phyloP scores from a whole-genome alignment of 768 basidiomycete species.

The Rickenella mellea region DNA sequence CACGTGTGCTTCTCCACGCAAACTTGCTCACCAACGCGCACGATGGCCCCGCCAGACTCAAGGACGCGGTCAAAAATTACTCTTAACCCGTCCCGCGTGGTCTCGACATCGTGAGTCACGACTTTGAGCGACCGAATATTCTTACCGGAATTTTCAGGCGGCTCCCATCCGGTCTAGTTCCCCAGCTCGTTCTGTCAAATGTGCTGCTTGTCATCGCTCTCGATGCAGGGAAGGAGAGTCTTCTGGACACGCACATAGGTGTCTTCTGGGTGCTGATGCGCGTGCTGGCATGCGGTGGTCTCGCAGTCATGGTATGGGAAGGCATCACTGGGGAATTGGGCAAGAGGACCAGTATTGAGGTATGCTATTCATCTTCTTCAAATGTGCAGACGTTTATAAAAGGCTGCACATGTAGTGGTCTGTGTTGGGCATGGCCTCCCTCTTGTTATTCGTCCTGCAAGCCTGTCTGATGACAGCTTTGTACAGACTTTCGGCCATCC shows the following conservation, averaged over 20 bases:
- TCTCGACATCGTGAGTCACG: conserved; percentile 13
- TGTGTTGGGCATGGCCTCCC: conserved; percentile 55
- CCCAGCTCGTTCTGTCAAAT: conserved; percentile 52
- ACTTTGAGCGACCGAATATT: conserved; percentile 6
- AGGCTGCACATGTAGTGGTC: conserved; percentile 46
- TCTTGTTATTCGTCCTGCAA: conserved; percentile 61
- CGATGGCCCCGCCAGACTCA: conserved; percentile 22
- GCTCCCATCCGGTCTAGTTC: conserved; percentile 42
- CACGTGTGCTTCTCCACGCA: no score
- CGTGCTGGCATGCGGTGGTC: conserved; percentile 61
- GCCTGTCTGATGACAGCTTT: conserved; percentile 59
- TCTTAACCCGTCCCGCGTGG: conserved; percentile 14
- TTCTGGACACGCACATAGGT: conserved; percentile 48
- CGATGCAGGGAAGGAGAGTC: conserved; percentile 56
- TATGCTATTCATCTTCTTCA: conserved; percentile 19
- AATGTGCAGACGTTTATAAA: conserved; percentile 1
- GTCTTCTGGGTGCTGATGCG: conserved; percentile 73
- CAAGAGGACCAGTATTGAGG: conserved; percentile 52
- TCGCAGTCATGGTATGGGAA: conserved; percentile 57
- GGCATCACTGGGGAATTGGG: conserved; percentile 41
- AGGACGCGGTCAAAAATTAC: conserved; percentile 26
- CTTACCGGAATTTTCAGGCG: conserved; percentile 23
- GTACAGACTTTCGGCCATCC: conserved; percentile 54
- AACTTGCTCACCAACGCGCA: no score
- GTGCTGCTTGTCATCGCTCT: conserved; percentile 53